Conservation (phyloP, 2,329 filamentous ascomycete species). For the Venturia effusa region DNA sequence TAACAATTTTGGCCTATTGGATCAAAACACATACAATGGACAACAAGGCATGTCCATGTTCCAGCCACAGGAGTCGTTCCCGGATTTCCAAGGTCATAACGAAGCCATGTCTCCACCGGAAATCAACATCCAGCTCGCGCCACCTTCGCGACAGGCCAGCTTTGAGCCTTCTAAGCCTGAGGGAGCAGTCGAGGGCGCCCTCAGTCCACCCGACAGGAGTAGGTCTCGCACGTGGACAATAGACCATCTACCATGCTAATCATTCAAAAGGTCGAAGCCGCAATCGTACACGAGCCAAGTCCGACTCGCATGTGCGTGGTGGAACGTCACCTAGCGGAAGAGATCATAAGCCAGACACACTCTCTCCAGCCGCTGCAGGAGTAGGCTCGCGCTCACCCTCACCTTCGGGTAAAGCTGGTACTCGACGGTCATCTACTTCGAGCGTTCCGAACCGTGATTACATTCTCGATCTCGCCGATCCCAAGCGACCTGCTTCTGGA, state of each 20-base stretch:
- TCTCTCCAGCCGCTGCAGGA: conserved; percentile 33
- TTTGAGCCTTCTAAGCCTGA: conserved; percentile 56
- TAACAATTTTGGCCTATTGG: conserved; percentile 39
- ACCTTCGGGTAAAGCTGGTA: conserved; percentile 32
- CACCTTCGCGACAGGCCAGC: conserved; percentile 54
- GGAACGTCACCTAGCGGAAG: conserved; percentile 29
- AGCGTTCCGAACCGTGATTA: conserved; percentile 54
- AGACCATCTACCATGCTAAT: conserved; percentile 38
- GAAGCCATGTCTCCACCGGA: conserved; percentile 81
- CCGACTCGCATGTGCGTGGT: conserved; percentile 44
- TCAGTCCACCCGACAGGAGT: conserved; percentile 66
- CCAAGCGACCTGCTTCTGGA: conserved; percentile 59
- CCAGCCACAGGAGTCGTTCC: conserved; percentile 36
- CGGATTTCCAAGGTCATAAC: conserved; percentile 40
- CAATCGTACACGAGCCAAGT: conserved; percentile 47
- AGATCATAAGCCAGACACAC: conserved; percentile 23
- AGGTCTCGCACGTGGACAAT: conserved; percentile 23
- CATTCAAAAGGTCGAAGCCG: conserved; percentile 37
- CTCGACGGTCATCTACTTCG: conserved; percentile 39
- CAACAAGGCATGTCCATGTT: conserved; percentile 41
- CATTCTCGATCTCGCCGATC: conserved; percentile 84
- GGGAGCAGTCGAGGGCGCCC: conserved; percentile 53
- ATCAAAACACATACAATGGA: conserved; percentile 17
- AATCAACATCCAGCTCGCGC: conserved; percentile 89
- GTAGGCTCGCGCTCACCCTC: conserved; percentile 32